Conservation (phyloP, 2,329 filamentous ascomycete species). For the Botrytis fragariae region DNA sequence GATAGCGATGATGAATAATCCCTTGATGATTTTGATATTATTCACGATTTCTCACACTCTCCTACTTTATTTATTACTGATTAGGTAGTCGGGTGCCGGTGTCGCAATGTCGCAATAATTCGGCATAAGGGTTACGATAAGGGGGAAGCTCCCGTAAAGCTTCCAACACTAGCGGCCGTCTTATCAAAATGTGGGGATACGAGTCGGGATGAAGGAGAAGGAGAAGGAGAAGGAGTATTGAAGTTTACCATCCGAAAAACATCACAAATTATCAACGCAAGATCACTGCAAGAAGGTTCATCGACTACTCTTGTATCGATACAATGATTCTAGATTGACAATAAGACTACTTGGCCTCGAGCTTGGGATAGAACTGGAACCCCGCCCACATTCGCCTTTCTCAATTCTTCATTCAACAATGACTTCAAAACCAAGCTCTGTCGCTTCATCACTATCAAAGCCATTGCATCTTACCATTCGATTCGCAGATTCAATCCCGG, state of each 20-base stretch:
- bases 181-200: background rate
- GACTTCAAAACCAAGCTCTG: slow-evolving; percentile 10
- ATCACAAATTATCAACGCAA: background rate
- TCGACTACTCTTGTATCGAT: background rate
- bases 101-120: slow-evolving; percentile 15
- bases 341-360: background rate
- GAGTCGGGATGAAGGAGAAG: background rate
- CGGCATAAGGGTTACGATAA: background rate
- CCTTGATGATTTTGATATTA: background rate
- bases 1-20: background rate
- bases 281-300: background rate
- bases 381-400: too few species aligned
- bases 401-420: background rate
- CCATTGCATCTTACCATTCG: slow-evolving; percentile 78
- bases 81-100: background rate
- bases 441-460: slow-evolving; percentile 1
- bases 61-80: background rate
- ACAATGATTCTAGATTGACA: background rate
- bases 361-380: background rate
- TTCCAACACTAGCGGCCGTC: background rate
- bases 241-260: background rate
- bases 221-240: background rate
- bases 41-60: background rate
- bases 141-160: background rate
- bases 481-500: slow-evolving; percentile 82